Evolutionary conservation across 225 moss, liverwort and hornwort species (phyloP), one percentile per base, ranked within the genome.

Genomic region (Marchantia paleacea): DNA sequence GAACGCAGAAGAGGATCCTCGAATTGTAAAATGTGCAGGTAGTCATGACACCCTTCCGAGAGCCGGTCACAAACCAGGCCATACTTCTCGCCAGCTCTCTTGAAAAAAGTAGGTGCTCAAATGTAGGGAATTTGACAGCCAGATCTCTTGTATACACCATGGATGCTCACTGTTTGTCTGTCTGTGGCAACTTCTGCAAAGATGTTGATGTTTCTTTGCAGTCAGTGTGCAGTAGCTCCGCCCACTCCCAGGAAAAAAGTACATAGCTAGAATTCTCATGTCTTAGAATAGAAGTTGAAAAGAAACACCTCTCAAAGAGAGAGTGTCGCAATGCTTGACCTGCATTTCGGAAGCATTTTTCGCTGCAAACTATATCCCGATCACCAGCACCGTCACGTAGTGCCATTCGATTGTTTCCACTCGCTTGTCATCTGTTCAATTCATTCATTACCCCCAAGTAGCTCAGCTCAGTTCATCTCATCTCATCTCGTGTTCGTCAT

Each of bases 1-100:
- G 80, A 52, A 76, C 64, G 79, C 75, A 80, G 80, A 81, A 80
- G 61, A 80, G 82, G 80, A 78, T 80, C 77, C 82, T 80, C 82
- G 65, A 85, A 82, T 78, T 85, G 82, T 80, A 85, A 80, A 82
- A 80, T 80, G 80, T 82, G 82, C 82, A 82, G 75, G 76, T 65
- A 78, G 64, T 25, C 65, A 78, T 78, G 65, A 65, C 78, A 78
- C 78, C 78, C 65, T 65, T 49, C 64, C 16, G 20, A 63, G 51
- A 78, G 64, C 78, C 65, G 78, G 78, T 78, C 64, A 49, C 50
- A 65, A 49, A 78, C 78, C 64, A 78, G 77, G 64, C 76, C 49
- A 77, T 26, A 77, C 64, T 51, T 18, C 48, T 22, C 63, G 65
- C 64, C 78, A 64, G 78, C 64, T 65, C 78, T 64, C 78, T 64